Evolutionary conservation across 148 eudicot species (phyloP), one percentile per base, ranked within the genome.

Genomic region (Nyssa sinensis): DNA sequence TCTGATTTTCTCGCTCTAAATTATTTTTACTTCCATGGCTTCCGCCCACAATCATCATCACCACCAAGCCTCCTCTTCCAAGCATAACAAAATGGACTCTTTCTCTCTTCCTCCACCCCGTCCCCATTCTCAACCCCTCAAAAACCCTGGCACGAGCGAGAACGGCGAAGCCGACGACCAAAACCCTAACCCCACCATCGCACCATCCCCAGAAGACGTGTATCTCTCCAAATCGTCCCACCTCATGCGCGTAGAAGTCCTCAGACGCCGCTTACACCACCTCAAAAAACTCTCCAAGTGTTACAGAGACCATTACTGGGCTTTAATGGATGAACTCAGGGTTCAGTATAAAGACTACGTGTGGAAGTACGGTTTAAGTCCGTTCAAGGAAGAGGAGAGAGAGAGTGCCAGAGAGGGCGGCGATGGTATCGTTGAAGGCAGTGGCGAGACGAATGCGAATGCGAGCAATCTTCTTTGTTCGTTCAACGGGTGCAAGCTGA

Each of bases 271-370:
- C 0, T 77, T 80, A 21, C 79, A 68, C 33, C 80, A 74, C 9
- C 21, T 78, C 13, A 74, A 72, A 5, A 78, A 67, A 14, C 86
- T 89, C 62, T 31, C 83, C 5, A 74, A 28, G 37, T 78, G 83
- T 12, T 89, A 89, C 81, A 61, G 73, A 2, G 81, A 83, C 74
- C 79, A 85, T n/a, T 89, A 82, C 76, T 87, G 90, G 93, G 81
- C 81, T 6, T 12, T 83, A 24, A 83, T 85, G 93, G 93, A 89
- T 72, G 82, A 83, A 58, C 66, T 85, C 0, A 76, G 80, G 70
- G 57, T 41, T 49, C 79, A 85, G 66, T 75, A 83, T 57, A 73
- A 85, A 9, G 77, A 77, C 19, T 87, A 83, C 66, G 79, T 77
- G 28, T 87, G 91, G 91, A 78, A 79, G 71, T 81, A 72, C 55